Percentiles rank a stretch among this genome's conserved stretches.
Conservation (phyloP, 179 eudicot genomes). For the Sideroxylon spinosum region DNA sequence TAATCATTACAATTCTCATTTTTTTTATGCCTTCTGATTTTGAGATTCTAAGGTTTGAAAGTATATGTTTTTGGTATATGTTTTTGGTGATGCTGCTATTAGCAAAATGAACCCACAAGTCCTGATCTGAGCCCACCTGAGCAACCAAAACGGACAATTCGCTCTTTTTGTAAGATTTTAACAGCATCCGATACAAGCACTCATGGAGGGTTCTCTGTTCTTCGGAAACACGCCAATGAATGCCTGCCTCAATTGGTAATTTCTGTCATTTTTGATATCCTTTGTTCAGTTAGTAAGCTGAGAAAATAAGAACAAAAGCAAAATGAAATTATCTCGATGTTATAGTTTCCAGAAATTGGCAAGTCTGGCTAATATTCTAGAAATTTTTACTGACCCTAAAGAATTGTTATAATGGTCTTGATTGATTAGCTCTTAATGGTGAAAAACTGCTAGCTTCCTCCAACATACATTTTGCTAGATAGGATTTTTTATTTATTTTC, state of each 20-base stretch:
- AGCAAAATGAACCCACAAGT: conserved; percentile 63
- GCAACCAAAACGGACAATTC: conserved; percentile 45
- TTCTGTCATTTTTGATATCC: not conserved
- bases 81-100: conserved; percentile 16
- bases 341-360: no score
- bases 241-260: conserved; percentile 80
- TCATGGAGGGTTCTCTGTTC: conserved; percentile 94
- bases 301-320: no score
- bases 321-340: no score
- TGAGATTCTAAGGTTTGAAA: not conserved
- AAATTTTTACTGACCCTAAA: no score
- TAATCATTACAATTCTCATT: not conserved
- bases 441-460: no score
- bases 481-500: no score
- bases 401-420: no score
- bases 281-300: not conserved
- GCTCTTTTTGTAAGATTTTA: conserved; percentile 68
- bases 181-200: conserved; percentile 93
- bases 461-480: no score
- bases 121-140: conserved; percentile 44
- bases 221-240: conserved; percentile 78
- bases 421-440: no score
- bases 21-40: not conserved
- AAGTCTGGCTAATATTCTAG: no score
- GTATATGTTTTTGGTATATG: not conserved